phyloP scores from a whole-genome alignment of 129 eudicot species.

The Glebionis coronaria region DNA sequence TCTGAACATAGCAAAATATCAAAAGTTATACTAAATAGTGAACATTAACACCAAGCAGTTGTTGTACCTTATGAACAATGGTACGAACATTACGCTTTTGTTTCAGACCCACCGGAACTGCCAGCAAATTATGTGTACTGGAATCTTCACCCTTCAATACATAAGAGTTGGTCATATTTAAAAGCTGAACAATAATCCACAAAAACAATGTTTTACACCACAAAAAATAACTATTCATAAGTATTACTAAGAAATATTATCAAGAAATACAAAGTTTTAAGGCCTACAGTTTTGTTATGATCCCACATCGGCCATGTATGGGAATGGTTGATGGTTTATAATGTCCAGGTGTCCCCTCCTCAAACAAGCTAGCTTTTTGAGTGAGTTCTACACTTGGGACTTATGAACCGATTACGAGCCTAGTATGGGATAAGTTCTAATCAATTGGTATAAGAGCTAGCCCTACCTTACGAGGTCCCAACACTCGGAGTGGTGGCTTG shows the following conservation, averaged over 20 bases:
- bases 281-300: no score
- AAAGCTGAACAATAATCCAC: neutral
- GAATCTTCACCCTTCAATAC: conserved; percentile 37
- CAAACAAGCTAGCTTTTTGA: no score
- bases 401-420: no score
- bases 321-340: no score
- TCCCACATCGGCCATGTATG: no score
- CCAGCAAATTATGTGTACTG: conserved; percentile 59
- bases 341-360: no score
- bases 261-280: neutral
- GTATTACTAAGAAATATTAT: neutral
- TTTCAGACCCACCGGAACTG: conserved; percentile 77
- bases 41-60: conserved; percentile 6
- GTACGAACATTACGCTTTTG: conserved; percentile 69
- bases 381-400: no score
- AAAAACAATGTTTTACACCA: neutral
- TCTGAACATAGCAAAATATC: conserved; percentile 9
- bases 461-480: no score
- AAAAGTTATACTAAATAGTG: conserved; percentile 2
- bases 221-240: neutral
- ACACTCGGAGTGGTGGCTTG: no score
- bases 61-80: conserved; percentile 65
- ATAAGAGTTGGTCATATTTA: conserved; percentile 11
- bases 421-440: no score
- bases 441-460: no score